phyloP scores from a whole-genome alignment of 352 stramenopile genomes.

The Phytophthora syringae region DNA sequence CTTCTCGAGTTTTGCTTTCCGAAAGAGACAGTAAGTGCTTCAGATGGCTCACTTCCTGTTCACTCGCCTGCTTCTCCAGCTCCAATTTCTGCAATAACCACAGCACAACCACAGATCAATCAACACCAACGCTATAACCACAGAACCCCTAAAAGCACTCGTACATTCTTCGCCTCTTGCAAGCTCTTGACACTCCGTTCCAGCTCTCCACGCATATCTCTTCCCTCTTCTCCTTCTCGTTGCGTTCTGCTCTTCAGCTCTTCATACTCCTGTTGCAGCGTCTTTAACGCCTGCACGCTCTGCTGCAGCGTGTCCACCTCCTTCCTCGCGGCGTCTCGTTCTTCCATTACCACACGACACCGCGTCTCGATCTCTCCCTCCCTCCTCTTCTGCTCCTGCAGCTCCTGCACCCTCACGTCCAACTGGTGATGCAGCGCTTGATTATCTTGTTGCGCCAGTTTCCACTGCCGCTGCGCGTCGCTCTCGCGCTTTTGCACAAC shows the following conservation, averaged over 20 bases:
- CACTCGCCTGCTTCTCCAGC: constrained; percentile 51
- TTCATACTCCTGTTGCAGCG: constrained; percentile 50
- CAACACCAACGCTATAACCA: background rate
- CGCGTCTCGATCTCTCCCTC: constrained; percentile 29
- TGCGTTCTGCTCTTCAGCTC: constrained; percentile 39
- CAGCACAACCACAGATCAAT: constrained; percentile 3
- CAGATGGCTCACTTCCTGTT: constrained; percentile 62
- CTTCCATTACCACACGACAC: constrained; percentile 31
- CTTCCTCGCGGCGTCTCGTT: constrained; percentile 41
- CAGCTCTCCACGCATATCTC: constrained; percentile 16
- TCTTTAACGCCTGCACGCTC: constrained; percentile 38
- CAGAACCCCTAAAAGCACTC: background rate
- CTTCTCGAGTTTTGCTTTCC: constrained; percentile 52
- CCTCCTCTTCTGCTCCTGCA: constrained; percentile 49
- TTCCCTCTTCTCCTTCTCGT: constrained; percentile 35
- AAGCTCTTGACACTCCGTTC: constrained; percentile 41
- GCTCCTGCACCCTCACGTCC: constrained; percentile 48
- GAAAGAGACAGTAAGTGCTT: constrained; percentile 58
- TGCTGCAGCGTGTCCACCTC: constrained; percentile 45
- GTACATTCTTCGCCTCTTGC: constrained; percentile 41
- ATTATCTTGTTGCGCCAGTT: constrained; percentile 49
- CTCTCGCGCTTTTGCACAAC: constrained; percentile 46
- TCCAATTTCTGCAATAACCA: constrained; percentile 53
- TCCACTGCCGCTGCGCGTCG: constrained; percentile 50
- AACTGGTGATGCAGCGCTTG: constrained; percentile 49